Evolutionary conservation across 108 stramenopile species (phyloP).

Genomic region (Skeletonema costatum): DNA sequence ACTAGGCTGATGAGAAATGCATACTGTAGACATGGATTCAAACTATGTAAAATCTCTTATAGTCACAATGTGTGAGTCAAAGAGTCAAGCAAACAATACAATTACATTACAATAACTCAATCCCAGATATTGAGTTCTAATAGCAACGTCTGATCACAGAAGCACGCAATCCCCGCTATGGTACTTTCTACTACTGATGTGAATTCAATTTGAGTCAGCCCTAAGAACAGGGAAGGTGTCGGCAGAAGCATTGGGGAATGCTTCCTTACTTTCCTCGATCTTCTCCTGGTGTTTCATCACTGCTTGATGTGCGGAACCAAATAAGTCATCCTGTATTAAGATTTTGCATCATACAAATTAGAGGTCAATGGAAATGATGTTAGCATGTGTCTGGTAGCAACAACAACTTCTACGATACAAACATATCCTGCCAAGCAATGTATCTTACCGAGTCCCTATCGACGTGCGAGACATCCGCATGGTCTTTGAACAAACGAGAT

Average conservation of each 20-base stretch:
- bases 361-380: background rate
- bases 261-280: slow-evolving; percentile 14
- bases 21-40: too few relatives aligned
- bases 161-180: too few relatives aligned
- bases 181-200: background rate
- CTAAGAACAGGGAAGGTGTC: slow-evolving; percentile 11
- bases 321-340: background rate
- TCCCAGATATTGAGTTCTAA: too few relatives aligned
- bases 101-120: too few relatives aligned
- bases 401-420: too few relatives aligned
- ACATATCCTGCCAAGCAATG: background rate
- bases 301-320: background rate
- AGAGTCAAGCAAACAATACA: too few relatives aligned
- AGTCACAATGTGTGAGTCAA: too few relatives aligned
- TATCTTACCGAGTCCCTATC: background rate
- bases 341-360: too few relatives aligned
- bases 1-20: too few relatives aligned
- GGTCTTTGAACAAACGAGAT: slow-evolving; percentile 48
- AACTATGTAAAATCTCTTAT: too few relatives aligned
- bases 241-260: slow-evolving; percentile 15
- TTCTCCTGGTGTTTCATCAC: background rate
- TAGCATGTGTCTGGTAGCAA: background rate
- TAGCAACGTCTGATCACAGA: too few relatives aligned
- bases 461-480: background rate
- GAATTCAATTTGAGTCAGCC: background rate